Percentiles rank a stretch among this genome's conserved stretches.
These are phyloP conservation scores for Purpureocillium lavendulum DNA, from an alignment of 2,329 filamentous ascomycete genomes.

Conservation along the genomic window DNA sequence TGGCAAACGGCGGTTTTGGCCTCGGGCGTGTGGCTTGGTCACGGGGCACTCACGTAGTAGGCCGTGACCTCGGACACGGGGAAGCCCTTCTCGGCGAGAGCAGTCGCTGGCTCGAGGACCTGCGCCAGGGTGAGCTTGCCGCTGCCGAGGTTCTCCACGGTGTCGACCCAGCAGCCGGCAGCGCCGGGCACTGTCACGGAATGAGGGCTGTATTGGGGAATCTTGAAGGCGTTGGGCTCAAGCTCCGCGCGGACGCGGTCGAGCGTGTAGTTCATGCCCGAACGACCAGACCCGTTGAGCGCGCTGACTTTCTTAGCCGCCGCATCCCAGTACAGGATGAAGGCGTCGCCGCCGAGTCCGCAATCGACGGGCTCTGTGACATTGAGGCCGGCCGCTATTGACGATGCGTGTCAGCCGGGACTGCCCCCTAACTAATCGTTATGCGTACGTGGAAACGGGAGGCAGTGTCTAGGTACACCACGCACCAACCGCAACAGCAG, in stretches of 20 bases:
- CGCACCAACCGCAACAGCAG: constrained; percentile 82
- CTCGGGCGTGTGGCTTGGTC: too few species aligned
- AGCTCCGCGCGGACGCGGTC: constrained; percentile 64
- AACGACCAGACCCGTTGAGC: constrained; percentile 88
- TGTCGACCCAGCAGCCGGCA: constrained; percentile 88
- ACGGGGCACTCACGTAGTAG: constrained; percentile 46
- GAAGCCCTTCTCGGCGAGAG: constrained; percentile 80
- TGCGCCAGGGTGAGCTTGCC: constrained; percentile 70
- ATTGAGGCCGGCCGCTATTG: constrained; percentile 84
- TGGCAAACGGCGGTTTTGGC: too few species aligned
- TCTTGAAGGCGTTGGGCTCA: constrained; percentile 47
- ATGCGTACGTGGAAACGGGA: neutral
- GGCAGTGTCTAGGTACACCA: neutral
- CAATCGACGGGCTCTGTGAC: constrained; percentile 88
- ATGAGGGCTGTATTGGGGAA: constrained; percentile 70
- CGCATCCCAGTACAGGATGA: constrained; percentile 86
- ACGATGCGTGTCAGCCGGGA: neutral
- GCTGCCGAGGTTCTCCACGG: constrained; percentile 80
- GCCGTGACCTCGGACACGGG: constrained; percentile 77
- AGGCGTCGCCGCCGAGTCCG: constrained; percentile 95
- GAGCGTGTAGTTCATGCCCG: constrained; percentile 59
- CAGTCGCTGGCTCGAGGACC: constrained; percentile 74
- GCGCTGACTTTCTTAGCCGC: constrained; percentile 73
- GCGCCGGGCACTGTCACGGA: constrained; percentile 84
- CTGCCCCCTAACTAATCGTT: too few species aligned